Evolutionary conservation across 2,329 filamentous ascomycete species (phyloP).

Genomic region (Fusarium clavum): DNA sequence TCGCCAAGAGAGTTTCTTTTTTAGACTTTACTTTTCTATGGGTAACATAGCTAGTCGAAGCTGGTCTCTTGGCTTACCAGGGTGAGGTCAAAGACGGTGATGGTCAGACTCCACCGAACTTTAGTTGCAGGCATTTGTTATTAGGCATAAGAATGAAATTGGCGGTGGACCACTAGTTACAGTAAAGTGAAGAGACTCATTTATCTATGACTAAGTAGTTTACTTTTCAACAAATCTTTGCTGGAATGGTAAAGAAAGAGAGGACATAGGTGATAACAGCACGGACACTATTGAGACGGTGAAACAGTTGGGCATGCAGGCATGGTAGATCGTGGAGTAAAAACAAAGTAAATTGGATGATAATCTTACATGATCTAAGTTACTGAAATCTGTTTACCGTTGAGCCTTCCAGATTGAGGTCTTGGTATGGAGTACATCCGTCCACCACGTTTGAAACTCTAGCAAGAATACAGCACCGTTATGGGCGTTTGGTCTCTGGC

Average conservation of each 20-base stretch:
- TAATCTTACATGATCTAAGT: background rate
- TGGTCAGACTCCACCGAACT: conserved; percentile 8
- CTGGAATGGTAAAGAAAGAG: background rate
- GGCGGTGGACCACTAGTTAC: background rate
- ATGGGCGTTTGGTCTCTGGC: background rate
- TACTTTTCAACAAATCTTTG: background rate
- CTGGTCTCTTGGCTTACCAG: conserved; percentile 15
- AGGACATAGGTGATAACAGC: background rate
- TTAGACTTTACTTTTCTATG: background rate
- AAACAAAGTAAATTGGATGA: background rate
- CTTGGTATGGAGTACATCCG: conserved; percentile 2
- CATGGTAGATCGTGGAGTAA: background rate
- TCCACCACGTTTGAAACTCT: background rate
- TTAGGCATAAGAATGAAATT: background rate
- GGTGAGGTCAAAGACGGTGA: background rate
- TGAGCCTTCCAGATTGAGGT: background rate
- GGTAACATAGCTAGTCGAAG: background rate
- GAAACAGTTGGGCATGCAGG: background rate
- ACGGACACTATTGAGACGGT: background rate
- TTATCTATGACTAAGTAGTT: background rate
- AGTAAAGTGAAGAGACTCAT: background rate
- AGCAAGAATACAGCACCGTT: background rate
- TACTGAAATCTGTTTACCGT: background rate
- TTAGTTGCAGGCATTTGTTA: background rate
- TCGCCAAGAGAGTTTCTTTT: conserved; percentile 8